Evolutionary conservation across 768 basidiomycete species (phyloP), one percentile per base, ranked within the genome.

Genomic region (Sistotremastrum suecicum): DNA sequence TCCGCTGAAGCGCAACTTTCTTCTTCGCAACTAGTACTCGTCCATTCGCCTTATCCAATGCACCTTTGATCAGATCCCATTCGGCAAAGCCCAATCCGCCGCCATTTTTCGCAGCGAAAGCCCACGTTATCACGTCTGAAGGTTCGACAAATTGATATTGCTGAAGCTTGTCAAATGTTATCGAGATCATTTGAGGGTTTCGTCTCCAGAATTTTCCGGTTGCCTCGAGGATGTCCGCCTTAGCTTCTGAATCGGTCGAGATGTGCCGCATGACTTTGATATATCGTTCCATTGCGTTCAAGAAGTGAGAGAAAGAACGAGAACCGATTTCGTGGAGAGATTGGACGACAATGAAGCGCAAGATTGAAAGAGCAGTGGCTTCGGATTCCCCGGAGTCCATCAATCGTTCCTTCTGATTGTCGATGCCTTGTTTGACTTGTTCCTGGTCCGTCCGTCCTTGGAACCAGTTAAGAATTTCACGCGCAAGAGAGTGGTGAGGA

Each of bases 111-210:
- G 65, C 58, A 10, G 54, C 54, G 61, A 97, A 94, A 11, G 82
- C 76, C 83, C 86, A 94, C 3, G 66, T 67, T 45, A 95, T 81
- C 6, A 98, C 83, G 52, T 99, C 92, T 10, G 79, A 78, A 0
- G 92, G 89, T 54, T 97, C 91, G 37, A 98, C 83, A 47, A 98
- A 86, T 58, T 95, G 91, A 63, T 99, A 99, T 59, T 98, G 94
- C 78, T 98, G 85, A 45, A 98, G 67, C 65, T 99, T 99, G 69
- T 98, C 95, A 50, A 94, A 82, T 5, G 97, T 90, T 57, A 99
- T 91, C 10, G 73, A 71, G 41, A 91, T 69, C 78, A 91, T 88
- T 54, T 97, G 91, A 32, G 74, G 68, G 56, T 84, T 89, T 54
- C 78, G 63, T 51, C 71, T 72, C 92, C 92, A 99, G 65, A 92